Percentiles rank a stretch among this genome's conserved stretches.
phyloP scores from a whole-genome alignment of 495 filamentous ascomycete species.

The Penicillium antarcticum region DNA sequence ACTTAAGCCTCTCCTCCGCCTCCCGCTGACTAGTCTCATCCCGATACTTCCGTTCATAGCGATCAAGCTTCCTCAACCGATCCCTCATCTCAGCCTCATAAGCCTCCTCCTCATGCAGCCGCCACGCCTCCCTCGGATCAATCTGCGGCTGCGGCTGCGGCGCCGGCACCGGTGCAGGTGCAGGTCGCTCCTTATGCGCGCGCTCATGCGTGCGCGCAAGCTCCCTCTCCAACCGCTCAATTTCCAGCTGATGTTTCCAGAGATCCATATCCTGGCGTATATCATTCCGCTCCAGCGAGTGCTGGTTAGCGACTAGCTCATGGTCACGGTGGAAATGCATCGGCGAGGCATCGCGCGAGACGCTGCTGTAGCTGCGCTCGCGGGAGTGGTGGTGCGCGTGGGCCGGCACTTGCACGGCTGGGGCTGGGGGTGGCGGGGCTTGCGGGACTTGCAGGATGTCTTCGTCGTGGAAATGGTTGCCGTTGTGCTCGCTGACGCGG shows the following conservation, averaged over 20 bases:
- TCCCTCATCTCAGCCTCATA: slow-evolving; percentile 40
- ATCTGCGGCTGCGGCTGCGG: neutral
- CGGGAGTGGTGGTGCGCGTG: slow-evolving; percentile 11
- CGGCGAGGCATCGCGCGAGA: slow-evolving; percentile 19
- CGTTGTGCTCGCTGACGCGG: slow-evolving; percentile 14
- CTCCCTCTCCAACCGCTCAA: slow-evolving; percentile 44
- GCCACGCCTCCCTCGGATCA: slow-evolving; percentile 17
- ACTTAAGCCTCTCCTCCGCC: slow-evolving; percentile 25
- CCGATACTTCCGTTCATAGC: slow-evolving; percentile 31
- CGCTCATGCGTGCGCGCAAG: slow-evolving; percentile 30
- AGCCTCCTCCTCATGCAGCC: slow-evolving; percentile 31
- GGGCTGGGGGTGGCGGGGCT: no score
- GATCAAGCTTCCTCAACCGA: slow-evolving; percentile 29
- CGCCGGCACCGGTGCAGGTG: neutral
- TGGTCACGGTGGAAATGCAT: slow-evolving; percentile 27
- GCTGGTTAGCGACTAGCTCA: slow-evolving; percentile 37
- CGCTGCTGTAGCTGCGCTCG: slow-evolving; percentile 15
- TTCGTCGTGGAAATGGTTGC: slow-evolving; percentile 32
- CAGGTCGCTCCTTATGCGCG: neutral
- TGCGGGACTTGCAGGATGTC: neutral
- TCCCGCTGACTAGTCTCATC: slow-evolving; percentile 29
- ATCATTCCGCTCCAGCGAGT: slow-evolving; percentile 35
- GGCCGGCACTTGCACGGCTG: neutral
- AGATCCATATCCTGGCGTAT: slow-evolving; percentile 40
- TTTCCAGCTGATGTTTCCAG: slow-evolving; percentile 40